Evolutionary conservation across 306 rosid genomes (phyloP), one percentile per base, ranked within the genome.

Genomic region (Medicago ruthenica): DNA sequence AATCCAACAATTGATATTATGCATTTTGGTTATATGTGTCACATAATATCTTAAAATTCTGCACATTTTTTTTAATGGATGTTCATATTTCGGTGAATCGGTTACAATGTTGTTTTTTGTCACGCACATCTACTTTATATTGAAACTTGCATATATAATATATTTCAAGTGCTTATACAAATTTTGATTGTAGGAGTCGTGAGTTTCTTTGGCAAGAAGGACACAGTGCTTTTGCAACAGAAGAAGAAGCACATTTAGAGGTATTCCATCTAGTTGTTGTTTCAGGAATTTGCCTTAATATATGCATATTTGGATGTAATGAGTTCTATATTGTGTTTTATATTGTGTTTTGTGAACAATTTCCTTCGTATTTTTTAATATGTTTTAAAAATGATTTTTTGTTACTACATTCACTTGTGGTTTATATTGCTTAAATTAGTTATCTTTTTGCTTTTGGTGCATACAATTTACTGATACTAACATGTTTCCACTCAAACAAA

Each of bases 191-290:
- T 80, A 95, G 98, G 97, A 95, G 97, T 75, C 97, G 97, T 17
- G 99, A 95, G 84, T 95, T 92, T 83, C 99, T 95, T 83, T 95
- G 99, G 99, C 99, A 95, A 83, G 99, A 95, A 89, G 99, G 99
- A 65, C 99, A 95, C 72, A 92, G 96, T 66, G 99, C 99, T 75
- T 92, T 95, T 87, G 97, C 97, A 14, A 84, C 97, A 22, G 84
- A 95, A 80, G 90, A 70, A 17, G 99, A 95, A 77, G 99, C 99
- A 34, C 93, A 90, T 84, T 76, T 80, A 17, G 97, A 95, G 97
- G 97, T 95, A 77, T 70, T 22, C n/a, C 12, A 16, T 50, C 67
- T 75, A 73, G 62, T 51, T 34, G 36, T 70, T 76, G 11, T 41
- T 81, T 76, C 31, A 51, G 57, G 74, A 58, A 59, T 31, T 22